Evolutionary conservation across 2,329 filamentous ascomycete genomes (phyloP).

Genomic region (Apiospora hydei): DNA sequence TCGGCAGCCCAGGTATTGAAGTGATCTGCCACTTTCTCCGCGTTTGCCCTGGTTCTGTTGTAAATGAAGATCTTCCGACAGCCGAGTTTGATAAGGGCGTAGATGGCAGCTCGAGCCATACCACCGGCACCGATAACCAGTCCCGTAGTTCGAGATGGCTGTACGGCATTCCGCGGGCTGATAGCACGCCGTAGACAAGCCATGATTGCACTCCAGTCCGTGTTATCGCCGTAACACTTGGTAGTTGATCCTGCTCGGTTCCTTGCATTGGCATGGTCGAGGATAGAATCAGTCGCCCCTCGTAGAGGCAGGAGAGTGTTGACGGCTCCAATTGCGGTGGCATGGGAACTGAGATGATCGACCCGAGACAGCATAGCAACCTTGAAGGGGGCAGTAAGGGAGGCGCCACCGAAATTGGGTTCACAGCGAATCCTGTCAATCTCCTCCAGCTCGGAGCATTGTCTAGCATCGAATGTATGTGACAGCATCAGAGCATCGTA

Average conservation of each 20-base stretch:
- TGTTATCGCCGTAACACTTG: constrained; percentile 75
- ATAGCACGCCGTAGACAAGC: constrained; percentile 70
- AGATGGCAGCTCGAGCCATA: constrained; percentile 78
- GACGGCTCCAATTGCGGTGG: constrained; percentile 73
- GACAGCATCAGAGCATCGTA: constrained; percentile 72
- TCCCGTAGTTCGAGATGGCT: constrained; percentile 58
- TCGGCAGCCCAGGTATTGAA: constrained; percentile 63
- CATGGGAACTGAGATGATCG: constrained; percentile 71
- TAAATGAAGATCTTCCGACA: constrained; percentile 76
- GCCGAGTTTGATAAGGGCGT: constrained; percentile 75
- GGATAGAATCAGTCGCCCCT: constrained; percentile 54
- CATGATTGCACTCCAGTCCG: constrained; percentile 72
- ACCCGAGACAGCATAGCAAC: constrained; percentile 70
- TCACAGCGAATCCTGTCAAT: constrained; percentile 65
- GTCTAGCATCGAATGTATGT: constrained; percentile 67
- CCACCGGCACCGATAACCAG: constrained; percentile 70
- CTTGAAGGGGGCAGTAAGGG: constrained; percentile 74
- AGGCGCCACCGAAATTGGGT: constrained; percentile 71
- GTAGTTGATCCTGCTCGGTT: constrained; percentile 67
- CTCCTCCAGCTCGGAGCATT: constrained; percentile 67
- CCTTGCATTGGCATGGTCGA: constrained; percentile 64
- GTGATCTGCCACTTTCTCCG: constrained; percentile 68
- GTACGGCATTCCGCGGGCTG: constrained; percentile 69
- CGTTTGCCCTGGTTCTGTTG: constrained; percentile 70
- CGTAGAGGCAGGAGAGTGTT: constrained; percentile 75